Evolutionary conservation across 805 yeast species (phyloP).

Genomic region (Yarrowia sp.): DNA sequence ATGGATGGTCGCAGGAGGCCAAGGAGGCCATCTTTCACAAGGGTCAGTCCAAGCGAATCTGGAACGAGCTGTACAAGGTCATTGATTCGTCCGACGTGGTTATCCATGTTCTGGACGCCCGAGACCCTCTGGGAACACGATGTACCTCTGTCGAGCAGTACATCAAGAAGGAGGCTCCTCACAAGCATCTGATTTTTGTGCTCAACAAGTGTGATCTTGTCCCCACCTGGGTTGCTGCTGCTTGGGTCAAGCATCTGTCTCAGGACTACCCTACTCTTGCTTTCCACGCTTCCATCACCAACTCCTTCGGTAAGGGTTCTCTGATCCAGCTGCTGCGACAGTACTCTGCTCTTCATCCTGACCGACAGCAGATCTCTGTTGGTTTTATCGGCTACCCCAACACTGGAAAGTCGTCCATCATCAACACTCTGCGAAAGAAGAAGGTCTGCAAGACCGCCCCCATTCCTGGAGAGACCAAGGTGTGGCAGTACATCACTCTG

Average conservation of each 20-base stretch:
- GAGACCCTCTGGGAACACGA: conserved; percentile 96
- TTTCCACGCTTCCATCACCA: conserved; percentile 95
- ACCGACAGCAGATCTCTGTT: conserved; percentile 92
- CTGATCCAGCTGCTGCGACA: conserved; percentile 90
- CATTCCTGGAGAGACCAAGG: conserved; percentile 98
- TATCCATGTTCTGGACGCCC: conserved; percentile 92
- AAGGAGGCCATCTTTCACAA: conserved; percentile 93
- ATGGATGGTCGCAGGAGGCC: conserved; percentile 85
- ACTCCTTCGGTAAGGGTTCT: conserved; percentile 97
- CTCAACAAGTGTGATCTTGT: conserved; percentile 96
- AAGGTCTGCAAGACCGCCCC: conserved; percentile 98
- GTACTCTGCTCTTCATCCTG: conserved; percentile 84
- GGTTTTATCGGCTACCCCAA: conserved; percentile 98
- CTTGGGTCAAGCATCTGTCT: conserved; percentile 95
- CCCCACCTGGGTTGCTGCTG: conserved; percentile 99
- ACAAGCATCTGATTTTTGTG: conserved; percentile 91
- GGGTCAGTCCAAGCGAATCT: conserved; percentile 97
- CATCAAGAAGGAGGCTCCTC: conserved; percentile 90
- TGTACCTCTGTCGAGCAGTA: conserved; percentile 92
- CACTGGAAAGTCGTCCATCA: conserved; percentile 95
- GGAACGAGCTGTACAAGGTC: conserved; percentile 97
- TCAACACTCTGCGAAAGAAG: conserved; percentile 88
- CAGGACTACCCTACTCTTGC: conserved; percentile 93
- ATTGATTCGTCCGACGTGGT: conserved; percentile 97
- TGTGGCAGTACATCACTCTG: conserved; percentile 96